Base-by-base conservation (phyloP, 164 flowering plant genomes). In the Aristolochia californica region DNA sequence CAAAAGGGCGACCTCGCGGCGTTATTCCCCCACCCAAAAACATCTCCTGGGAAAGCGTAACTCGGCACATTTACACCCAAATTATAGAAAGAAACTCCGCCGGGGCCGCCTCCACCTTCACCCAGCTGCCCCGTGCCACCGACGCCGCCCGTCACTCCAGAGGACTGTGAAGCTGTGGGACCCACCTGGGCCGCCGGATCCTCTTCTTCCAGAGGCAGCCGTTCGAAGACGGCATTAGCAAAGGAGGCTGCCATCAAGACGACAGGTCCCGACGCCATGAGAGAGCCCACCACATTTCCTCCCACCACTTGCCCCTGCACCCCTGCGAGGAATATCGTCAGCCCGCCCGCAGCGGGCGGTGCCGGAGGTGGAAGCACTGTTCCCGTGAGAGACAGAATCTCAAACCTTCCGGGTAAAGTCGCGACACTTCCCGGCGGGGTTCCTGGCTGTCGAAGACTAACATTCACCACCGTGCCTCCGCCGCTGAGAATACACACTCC, bases 1-100 rank as follows among this genome's bases (percentile, higher is more conserved):
- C 64, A 72, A 49, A 75, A 75, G 49, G 79, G 74, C 47, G 79
- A 78, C 73, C 81, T 71, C 8, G 73, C 34, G 58, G 68, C 70
- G 73, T 55, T 73, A n/a, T 74, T 72, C 47, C 74, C 69, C 74
- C 77, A 75, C 38, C 75, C 74, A 62, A 66, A 78, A 43, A 56
- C 65, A 56, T 78, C 82, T 38, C 68, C 69, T 11, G 76, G 64
- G 66, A 75, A 71, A n/a, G 63, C 73, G 60, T 59, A 70, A 57
- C 43, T 67, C 27, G 38, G 67, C 66, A 66, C 60, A 21, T 55
- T 65, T 26, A 50, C 62, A 43, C 74, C 77, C 67, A 75, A 52
- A 60, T 70, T 70, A 49, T 60, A 76, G 18, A 73, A 57, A n/a
- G 68, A 40, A 52, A 56, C 67, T 13, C 70, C 72, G 13, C 53